These are phyloP conservation scores for Thalia dealbata DNA, from an alignment of 176 grass and related monocot species.

Conservation along the genomic window DNA sequence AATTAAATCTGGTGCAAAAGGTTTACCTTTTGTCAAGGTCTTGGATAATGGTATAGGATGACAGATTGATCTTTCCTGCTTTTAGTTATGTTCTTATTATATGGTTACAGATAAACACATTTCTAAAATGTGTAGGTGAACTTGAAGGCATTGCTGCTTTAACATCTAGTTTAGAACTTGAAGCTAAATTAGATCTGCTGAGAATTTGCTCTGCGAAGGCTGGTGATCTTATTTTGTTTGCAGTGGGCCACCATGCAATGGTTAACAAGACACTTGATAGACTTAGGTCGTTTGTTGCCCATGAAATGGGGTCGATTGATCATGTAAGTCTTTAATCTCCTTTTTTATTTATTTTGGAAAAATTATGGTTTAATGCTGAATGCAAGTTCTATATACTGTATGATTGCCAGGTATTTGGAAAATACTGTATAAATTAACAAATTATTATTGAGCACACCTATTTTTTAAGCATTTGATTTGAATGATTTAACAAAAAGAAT, in stretches of 20 bases:
- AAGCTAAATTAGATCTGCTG: conserved; percentile 51
- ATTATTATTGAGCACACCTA: no score
- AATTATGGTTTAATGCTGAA: not conserved
- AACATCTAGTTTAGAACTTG: conserved; percentile 53
- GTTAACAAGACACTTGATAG: conserved; percentile 66
- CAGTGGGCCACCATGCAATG: conserved; percentile 47
- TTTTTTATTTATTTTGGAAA: not conserved
- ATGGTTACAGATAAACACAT: not conserved
- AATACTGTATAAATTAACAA: no score
- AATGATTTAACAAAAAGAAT: no score
- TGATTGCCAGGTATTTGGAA: no score
- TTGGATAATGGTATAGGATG: conserved; percentile 56
- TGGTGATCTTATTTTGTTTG: conserved; percentile 90
- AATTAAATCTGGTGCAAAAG: conserved; percentile 93
- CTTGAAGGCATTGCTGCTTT: conserved; percentile 76
- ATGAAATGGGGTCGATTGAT: conserved; percentile 70
- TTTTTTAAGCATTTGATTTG: no score
- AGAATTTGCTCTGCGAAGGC: conserved; percentile 40
- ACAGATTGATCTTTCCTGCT: not conserved
- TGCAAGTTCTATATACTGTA: not conserved
- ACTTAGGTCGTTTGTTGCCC: conserved; percentile 61
- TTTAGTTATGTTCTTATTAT: not conserved
- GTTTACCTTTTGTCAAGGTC: conserved; percentile 90
- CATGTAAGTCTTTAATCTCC: conserved; percentile 32
- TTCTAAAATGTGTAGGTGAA: conserved; percentile 36